These are phyloP conservation scores for Fusarium incarnatum DNA, from an alignment of 2,329 filamentous ascomycete species.

Conservation along the genomic window DNA sequence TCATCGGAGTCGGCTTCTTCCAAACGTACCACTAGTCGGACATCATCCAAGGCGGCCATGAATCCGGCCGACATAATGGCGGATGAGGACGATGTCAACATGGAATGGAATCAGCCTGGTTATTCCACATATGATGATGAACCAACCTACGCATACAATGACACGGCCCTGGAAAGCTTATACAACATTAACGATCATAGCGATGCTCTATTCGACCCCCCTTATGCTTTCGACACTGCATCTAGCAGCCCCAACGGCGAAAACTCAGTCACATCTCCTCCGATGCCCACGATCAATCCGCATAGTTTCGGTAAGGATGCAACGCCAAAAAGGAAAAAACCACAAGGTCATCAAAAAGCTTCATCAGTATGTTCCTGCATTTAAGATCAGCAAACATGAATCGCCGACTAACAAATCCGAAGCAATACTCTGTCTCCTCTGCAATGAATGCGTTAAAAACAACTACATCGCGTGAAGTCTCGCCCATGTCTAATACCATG, in stretches of 20 bases:
- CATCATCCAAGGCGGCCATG: conserved; percentile 58
- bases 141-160: conserved; percentile 49
- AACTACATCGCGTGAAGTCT: conserved; percentile 63
- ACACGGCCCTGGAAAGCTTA: conserved; percentile 45
- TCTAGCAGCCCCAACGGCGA: conserved; percentile 63
- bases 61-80: conserved; percentile 58
- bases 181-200: conserved; percentile 51
- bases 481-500: conserved; percentile 64
- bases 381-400: neutral
- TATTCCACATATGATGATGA: conserved; percentile 55
- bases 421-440: conserved; percentile 65
- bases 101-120: conserved; percentile 57
- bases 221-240: conserved; percentile 69
- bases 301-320: conserved; percentile 48
- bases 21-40: conserved; percentile 60
- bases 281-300: conserved; percentile 56
- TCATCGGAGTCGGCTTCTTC: conserved; percentile 64
- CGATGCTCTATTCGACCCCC: conserved; percentile 60
- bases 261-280: conserved; percentile 56
- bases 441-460: conserved; percentile 63
- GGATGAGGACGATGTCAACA: conserved; percentile 56
- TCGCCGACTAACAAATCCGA: conserved; percentile 39
- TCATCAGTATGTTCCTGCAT: conserved; percentile 54
- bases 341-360: conserved; percentile 45
- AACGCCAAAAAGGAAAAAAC: conserved; percentile 42